phyloP scores from a whole-genome alignment of 192 early-diverging fungal species.

The Linnemannia elongata region DNA sequence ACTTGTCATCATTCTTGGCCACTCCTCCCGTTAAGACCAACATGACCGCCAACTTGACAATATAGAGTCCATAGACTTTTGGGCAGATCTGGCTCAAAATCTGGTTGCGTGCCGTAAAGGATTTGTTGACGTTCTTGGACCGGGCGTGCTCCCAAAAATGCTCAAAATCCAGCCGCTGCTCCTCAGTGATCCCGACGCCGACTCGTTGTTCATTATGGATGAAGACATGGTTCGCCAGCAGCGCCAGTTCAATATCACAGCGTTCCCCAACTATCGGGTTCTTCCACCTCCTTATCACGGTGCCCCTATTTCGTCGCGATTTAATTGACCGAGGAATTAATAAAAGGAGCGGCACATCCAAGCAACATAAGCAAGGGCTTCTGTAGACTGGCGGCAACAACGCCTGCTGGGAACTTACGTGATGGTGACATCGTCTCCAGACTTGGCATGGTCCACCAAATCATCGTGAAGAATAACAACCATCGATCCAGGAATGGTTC shows the following conservation, averaged over 20 bases:
- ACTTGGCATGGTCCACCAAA: conserved; percentile 71
- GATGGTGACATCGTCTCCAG: conserved; percentile 72
- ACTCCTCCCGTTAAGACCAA: conserved; percentile 81
- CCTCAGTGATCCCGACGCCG: conserved; percentile 63
- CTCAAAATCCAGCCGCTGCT: conserved; percentile 66
- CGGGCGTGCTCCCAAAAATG: conserved; percentile 67
- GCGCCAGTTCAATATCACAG: conserved; percentile 71
- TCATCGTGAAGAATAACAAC: conserved; percentile 71
- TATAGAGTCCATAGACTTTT: conserved; percentile 76
- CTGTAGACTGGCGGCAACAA: too few relatives aligned
- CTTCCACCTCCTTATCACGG: conserved; percentile 72
- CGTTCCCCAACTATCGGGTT: conserved; percentile 62
- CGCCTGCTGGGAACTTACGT: conserved; percentile 47
- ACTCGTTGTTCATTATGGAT: conserved; percentile 72
- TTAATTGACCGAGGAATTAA: neutral
- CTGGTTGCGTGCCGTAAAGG: conserved; percentile 65
- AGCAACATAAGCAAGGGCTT: too few relatives aligned
- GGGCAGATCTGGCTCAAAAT: conserved; percentile 77
- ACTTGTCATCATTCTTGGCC: conserved; percentile 58
- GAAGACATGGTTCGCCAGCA: conserved; percentile 73
- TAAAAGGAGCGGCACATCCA: neutral
- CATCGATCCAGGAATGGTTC: conserved; percentile 73
- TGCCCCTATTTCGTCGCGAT: conserved; percentile 58
- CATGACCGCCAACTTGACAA: conserved; percentile 80
- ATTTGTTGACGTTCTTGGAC: conserved; percentile 27